Percentiles rank a stretch among this genome's conserved stretches.
phyloP scores from a whole-genome alignment of 257 asterid species.

The Plantago ovata region DNA sequence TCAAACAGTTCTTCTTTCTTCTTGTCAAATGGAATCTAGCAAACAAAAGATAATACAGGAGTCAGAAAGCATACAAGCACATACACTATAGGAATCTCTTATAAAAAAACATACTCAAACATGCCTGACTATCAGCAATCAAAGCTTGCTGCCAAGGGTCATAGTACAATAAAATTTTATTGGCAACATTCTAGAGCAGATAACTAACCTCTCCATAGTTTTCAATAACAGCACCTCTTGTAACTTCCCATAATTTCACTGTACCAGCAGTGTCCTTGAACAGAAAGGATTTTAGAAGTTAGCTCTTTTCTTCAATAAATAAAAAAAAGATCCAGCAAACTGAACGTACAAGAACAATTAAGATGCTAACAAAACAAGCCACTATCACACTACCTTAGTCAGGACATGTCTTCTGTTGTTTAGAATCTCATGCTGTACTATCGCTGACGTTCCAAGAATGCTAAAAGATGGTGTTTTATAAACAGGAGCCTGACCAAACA shows the following conservation, averaged over 20 bases:
- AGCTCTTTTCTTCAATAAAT: neutral
- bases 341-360: slow-evolving; percentile 14
- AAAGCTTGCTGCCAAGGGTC: neutral
- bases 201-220: slow-evolving; percentile 86
- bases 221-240: slow-evolving; percentile 82
- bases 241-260: slow-evolving; percentile 97
- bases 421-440: slow-evolving; percentile 91
- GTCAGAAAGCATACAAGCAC: neutral
- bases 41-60: slow-evolving; percentile 14
- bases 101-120: neutral
- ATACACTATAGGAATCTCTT: neutral
- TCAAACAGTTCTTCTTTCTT: slow-evolving; percentile 96
- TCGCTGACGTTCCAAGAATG: slow-evolving; percentile 75
- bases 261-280: slow-evolving; percentile 79
- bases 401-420: slow-evolving; percentile 88
- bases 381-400: slow-evolving; percentile 63
- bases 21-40: slow-evolving; percentile 87
- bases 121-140: no score
- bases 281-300: slow-evolving; percentile 17
- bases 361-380: slow-evolving; percentile 1
- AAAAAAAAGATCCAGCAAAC: slow-evolving; percentile 1
- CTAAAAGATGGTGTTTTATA: slow-evolving; percentile 71
- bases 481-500: slow-evolving; percentile 64
- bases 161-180: slow-evolving; percentile 13
- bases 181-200: slow-evolving; percentile 2